Evolutionary conservation across 108 stramenopile species (phyloP).

Genomic region (Epithemia pelagica): DNA sequence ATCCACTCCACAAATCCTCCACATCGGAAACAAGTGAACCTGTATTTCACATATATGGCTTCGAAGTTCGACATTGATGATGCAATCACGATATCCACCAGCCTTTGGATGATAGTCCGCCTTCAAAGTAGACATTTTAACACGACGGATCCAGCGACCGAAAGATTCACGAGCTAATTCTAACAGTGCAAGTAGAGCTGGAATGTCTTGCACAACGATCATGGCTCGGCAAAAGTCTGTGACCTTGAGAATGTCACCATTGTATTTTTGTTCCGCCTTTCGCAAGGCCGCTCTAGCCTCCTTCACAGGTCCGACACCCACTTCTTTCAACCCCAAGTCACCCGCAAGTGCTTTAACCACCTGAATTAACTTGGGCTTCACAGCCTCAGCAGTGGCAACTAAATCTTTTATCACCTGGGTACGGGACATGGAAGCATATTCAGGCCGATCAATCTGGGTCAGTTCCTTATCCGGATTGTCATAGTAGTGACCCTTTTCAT

Average conservation of each 20-base stretch:
- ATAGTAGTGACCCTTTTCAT: slow-evolving; percentile 20
- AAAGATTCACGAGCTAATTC: slow-evolving; percentile 82
- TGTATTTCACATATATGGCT: slow-evolving; percentile 86
- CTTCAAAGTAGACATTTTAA: slow-evolving; percentile 75
- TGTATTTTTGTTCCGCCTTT: slow-evolving; percentile 81
- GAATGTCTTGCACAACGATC: slow-evolving; percentile 78
- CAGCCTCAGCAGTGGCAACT: slow-evolving; percentile 50
- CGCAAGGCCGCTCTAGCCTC: slow-evolving; percentile 58
- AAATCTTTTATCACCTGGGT: slow-evolving; percentile 50
- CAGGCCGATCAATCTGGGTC: slow-evolving; percentile 47
- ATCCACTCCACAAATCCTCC: slow-evolving; percentile 80
- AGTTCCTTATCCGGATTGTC: slow-evolving; percentile 65
- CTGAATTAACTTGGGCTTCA: slow-evolving; percentile 61
- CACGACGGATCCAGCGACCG: slow-evolving; percentile 77
- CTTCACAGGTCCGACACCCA: slow-evolving; percentile 77
- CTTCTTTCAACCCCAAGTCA: slow-evolving; percentile 73
- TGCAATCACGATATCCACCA: slow-evolving; percentile 81
- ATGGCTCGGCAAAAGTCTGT: slow-evolving; percentile 79
- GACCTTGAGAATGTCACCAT: slow-evolving; percentile 75
- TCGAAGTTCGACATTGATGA: slow-evolving; percentile 79
- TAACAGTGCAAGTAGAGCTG: slow-evolving; percentile 68
- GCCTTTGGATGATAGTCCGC: slow-evolving; percentile 51
- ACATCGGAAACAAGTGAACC: slow-evolving; percentile 83
- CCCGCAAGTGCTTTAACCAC: slow-evolving; percentile 81
- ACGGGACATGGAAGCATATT: slow-evolving; percentile 52